Percentiles rank a stretch among this genome's conserved stretches.
Conservation (phyloP, 2,329 filamentous ascomycete species). For the Fusarium albidum region DNA sequence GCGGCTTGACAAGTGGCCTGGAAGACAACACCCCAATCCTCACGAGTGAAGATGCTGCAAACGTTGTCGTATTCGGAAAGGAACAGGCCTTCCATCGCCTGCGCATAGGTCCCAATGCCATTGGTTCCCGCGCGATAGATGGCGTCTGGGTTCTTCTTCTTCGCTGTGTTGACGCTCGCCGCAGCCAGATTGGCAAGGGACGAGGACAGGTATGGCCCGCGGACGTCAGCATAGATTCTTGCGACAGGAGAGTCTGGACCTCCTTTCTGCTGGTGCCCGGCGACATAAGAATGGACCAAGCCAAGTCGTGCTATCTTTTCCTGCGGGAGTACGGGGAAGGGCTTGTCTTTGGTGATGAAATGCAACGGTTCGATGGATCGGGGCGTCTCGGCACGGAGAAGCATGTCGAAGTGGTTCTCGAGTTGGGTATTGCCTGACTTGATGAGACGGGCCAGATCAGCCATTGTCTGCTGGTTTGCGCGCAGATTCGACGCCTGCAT, state of each 20-base stretch:
- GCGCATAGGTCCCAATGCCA: slow-evolving; percentile 88
- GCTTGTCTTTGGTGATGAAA: slow-evolving; percentile 87
- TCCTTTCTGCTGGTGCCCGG: slow-evolving; percentile 62
- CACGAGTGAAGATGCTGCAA: slow-evolving; percentile 82
- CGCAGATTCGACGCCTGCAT: slow-evolving; percentile 91
- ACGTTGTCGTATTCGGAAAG: slow-evolving; percentile 91
- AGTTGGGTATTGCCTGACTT: slow-evolving; percentile 83
- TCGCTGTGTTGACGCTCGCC: slow-evolving; percentile 83
- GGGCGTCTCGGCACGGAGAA: slow-evolving; percentile 78
- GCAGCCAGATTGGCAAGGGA: slow-evolving; percentile 87
- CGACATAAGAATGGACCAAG: slow-evolving; percentile 81
- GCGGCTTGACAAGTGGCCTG: slow-evolving; percentile 80
- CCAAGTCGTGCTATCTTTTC: slow-evolving; percentile 80
- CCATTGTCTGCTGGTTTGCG: slow-evolving; percentile 88
- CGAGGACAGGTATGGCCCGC: slow-evolving; percentile 84
- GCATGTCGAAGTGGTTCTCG: slow-evolving; percentile 82
- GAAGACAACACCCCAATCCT: slow-evolving; percentile 84
- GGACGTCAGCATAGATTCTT: slow-evolving; percentile 84
- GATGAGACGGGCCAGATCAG: slow-evolving; percentile 80
- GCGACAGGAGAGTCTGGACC: slow-evolving; percentile 74
- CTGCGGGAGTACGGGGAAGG: slow-evolving; percentile 82
- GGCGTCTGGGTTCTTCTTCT: slow-evolving; percentile 81
- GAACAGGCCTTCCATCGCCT: slow-evolving; percentile 87
- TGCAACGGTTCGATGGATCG: slow-evolving; percentile 87
- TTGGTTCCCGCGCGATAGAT: slow-evolving; percentile 90